phyloP scores from a whole-genome alignment of 139 green algal genomes.

The Haematococcus lacustris region DNA sequence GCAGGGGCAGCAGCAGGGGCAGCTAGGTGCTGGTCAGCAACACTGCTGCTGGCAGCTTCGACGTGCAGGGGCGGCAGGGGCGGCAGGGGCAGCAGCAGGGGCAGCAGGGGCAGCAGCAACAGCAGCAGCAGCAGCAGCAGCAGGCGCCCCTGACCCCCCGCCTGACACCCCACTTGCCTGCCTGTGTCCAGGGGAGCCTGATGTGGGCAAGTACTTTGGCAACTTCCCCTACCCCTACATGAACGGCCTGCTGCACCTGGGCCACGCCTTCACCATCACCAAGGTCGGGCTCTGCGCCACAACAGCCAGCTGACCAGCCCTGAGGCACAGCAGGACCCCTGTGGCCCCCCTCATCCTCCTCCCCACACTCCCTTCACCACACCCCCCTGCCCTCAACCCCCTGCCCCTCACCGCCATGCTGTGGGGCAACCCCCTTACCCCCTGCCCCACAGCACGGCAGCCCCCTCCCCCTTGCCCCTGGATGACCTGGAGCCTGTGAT shows the following conservation, averaged over 20 bases:
- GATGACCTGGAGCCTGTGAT: too few relatives aligned
- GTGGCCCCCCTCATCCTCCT: too few relatives aligned
- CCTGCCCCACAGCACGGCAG: too few relatives aligned
- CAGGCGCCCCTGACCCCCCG: background rate
- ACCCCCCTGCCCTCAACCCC: too few relatives aligned
- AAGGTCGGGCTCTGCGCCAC: slow-evolving; percentile 57
- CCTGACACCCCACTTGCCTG: background rate
- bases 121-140: background rate
- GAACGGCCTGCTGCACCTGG: slow-evolving; percentile 97
- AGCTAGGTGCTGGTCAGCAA: too few relatives aligned
- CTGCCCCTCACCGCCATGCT: too few relatives aligned
- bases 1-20: too few relatives aligned
- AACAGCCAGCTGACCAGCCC: too few relatives aligned
- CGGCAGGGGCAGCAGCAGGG: background rate
- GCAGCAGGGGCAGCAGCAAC: background rate
- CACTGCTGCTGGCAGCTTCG: background rate
- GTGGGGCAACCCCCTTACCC: too few relatives aligned
- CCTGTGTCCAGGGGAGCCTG: background rate
- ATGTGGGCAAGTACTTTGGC: slow-evolving; percentile 87
- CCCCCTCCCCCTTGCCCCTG: too few relatives aligned
- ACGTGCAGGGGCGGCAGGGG: background rate
- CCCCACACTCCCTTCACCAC: too few relatives aligned
- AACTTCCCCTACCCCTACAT: slow-evolving; percentile 99
- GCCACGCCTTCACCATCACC: slow-evolving; percentile 96
- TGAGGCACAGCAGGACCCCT: background rate